These are phyloP conservation scores for Neurospora cerealis DNA, from an alignment of 495 filamentous ascomycete species.

Conservation along the genomic window DNA sequence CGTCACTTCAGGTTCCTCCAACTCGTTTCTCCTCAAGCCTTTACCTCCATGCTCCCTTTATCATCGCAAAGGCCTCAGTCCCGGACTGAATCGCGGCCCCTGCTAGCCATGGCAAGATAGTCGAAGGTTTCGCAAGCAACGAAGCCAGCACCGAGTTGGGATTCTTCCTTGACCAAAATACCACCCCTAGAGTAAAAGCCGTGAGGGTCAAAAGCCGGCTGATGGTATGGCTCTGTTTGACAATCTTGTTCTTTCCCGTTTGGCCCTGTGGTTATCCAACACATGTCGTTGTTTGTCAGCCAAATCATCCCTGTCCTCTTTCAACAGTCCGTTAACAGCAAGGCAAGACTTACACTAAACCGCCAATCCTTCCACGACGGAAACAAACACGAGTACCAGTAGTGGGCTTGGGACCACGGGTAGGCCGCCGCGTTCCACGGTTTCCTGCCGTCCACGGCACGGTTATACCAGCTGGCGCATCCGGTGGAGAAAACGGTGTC, in stretches of 20 bases:
- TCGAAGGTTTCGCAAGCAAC: neutral
- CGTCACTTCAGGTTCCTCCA: neutral
- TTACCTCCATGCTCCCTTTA: neutral
- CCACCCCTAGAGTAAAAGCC: neutral
- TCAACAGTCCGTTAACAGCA: neutral
- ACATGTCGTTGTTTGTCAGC: neutral
- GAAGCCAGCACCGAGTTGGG: neutral
- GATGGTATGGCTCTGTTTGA: neutral
- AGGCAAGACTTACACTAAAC: neutral
- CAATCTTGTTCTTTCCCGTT: neutral
- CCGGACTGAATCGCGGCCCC: neutral
- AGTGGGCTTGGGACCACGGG: conserved; percentile 7
- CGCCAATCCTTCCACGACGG: conserved; percentile 3
- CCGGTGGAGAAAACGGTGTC: conserved; percentile 21
- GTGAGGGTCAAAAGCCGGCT: neutral
- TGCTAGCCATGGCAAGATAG: neutral
- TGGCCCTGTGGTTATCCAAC: neutral
- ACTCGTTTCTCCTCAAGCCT: neutral
- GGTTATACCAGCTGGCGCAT: conserved; percentile 35
- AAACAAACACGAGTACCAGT: conserved; percentile 7
- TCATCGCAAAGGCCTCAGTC: neutral
- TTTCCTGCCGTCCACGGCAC: neutral
- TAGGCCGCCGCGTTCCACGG: conserved; percentile 11
- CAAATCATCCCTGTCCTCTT: neutral
- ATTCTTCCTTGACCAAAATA: neutral